phyloP scores from a whole-genome alignment of 169 alveolate genomes.

The Hammondia hammondi region DNA sequence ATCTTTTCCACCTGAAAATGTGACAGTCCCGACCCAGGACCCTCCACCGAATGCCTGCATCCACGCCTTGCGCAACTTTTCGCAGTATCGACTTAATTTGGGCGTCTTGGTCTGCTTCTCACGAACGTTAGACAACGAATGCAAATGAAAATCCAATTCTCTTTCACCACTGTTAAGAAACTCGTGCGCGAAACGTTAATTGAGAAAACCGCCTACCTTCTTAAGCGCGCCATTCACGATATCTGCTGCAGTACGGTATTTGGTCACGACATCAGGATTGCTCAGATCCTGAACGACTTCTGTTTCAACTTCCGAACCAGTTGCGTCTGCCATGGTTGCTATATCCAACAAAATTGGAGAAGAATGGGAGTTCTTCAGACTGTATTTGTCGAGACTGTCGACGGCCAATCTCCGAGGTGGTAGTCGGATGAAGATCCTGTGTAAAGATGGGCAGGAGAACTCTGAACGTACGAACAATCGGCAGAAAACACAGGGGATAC shows the following conservation, averaged over 20 bases:
- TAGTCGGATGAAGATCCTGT: no score
- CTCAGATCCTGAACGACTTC: conserved; percentile 63
- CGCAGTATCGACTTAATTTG: no score
- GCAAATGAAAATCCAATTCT: no score
- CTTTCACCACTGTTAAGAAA: no score
- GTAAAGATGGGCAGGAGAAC: not conserved
- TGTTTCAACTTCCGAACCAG: conserved; percentile 45
- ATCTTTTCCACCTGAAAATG: no score
- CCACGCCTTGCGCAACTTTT: no score
- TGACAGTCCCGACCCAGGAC: not conserved
- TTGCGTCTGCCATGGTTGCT: conserved; percentile 5
- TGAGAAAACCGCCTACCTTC: not conserved
- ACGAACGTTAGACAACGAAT: no score
- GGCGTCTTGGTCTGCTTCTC: no score
- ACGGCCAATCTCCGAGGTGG: no score
- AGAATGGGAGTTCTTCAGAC: no score
- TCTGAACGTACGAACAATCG: not conserved
- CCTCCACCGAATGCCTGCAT: not conserved
- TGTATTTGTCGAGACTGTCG: no score
- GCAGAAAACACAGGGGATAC: not conserved
- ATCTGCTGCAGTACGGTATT: conserved; percentile 71
- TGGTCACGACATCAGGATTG: conserved; percentile 66
- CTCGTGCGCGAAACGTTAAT: no score
- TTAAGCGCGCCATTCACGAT: conserved; percentile 63
- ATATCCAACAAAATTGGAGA: not conserved